These are phyloP conservation scores for Pisolithus tinctorius DNA, from an alignment of 768 basidiomycete species.

Conservation along the genomic window DNA sequence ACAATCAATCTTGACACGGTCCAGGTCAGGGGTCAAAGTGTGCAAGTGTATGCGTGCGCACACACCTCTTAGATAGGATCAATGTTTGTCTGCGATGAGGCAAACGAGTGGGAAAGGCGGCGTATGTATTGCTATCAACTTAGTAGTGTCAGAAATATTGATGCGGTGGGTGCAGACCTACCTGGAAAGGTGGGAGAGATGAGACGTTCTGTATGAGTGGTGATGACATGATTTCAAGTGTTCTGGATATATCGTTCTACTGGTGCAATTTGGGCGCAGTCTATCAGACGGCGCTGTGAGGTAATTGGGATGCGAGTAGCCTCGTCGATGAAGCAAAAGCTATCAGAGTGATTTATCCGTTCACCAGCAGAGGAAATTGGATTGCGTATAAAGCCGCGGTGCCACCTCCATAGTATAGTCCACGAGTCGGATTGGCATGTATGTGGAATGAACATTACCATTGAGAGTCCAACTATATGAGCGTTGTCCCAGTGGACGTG, in stretches of 20 bases:
- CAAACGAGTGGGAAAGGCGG: slow-evolving; percentile 35
- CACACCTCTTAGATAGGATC: slow-evolving; percentile 40
- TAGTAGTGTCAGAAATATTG: not conserved
- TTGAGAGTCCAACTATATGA: slow-evolving; percentile 63
- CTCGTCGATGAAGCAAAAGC: slow-evolving; percentile 64
- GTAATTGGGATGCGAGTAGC: slow-evolving; percentile 18
- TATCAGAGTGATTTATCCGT: slow-evolving; percentile 57
- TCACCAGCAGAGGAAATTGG: slow-evolving; percentile 66
- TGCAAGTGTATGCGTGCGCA: not conserved
- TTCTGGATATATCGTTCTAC: slow-evolving; percentile 63
- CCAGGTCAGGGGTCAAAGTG: no score
- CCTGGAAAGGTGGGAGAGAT: slow-evolving; percentile 55
- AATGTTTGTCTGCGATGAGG: slow-evolving; percentile 9
- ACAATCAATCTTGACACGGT: slow-evolving; percentile 49
- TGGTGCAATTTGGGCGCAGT: slow-evolving; percentile 13
- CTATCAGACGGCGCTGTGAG: not conserved
- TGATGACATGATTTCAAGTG: slow-evolving; percentile 71
- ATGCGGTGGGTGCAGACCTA: slow-evolving; percentile 16
- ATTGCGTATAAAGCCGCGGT: slow-evolving; percentile 65
- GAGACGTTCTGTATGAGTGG: slow-evolving; percentile 64
- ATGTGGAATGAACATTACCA: slow-evolving; percentile 40
- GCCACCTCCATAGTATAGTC: slow-evolving; percentile 52
- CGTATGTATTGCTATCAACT: slow-evolving; percentile 44
- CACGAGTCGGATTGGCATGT: not conserved
- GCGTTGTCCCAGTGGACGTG: slow-evolving; percentile 67